A percentile compares a stretch with the other conserved stretches of the same genome.
Evolutionary conservation across 331 rosid genomes (phyloP).

Genomic region (Prunus yedoensis): DNA sequence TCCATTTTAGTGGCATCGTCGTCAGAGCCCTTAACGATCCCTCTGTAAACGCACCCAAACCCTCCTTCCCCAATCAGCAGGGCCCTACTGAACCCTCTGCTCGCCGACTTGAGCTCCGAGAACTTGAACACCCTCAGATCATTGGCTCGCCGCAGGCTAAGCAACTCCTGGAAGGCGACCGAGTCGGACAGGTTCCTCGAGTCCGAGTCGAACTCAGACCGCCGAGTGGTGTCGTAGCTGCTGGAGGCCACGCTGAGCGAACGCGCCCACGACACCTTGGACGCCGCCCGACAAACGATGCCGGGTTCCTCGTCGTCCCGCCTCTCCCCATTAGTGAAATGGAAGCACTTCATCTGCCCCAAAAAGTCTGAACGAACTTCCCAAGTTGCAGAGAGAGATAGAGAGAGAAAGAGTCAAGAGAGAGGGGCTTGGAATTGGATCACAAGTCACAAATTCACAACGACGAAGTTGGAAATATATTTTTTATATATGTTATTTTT

Average conservation of each 20-base stretch:
- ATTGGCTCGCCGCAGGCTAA: constrained; percentile 68
- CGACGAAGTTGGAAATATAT: not conserved
- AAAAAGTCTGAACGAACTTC: not conserved
- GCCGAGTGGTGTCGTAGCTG: constrained; percentile 51
- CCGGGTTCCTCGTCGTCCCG: constrained; percentile 43
- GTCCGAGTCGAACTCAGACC: constrained; percentile 76
- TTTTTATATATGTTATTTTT: not conserved
- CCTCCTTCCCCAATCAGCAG: constrained; percentile 92
- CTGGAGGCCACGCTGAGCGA: constrained; percentile 82
- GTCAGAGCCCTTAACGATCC: constrained; percentile 30
- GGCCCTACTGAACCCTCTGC: constrained; percentile 71
- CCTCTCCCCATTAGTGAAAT: constrained; percentile 58
- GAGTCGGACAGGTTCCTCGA: constrained; percentile 66
- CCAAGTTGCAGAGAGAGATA: constrained; percentile 13
- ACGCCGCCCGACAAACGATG: constrained; percentile 44
- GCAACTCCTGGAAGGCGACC: constrained; percentile 50
- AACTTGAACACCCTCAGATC: constrained; percentile 66
- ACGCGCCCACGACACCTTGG: constrained; percentile 89
- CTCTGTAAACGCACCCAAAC: constrained; percentile 80
- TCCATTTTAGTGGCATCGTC: constrained; percentile 35
- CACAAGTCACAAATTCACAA: not conserved
- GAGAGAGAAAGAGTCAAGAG: constrained; percentile 15
- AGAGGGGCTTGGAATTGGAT: constrained; percentile 8
- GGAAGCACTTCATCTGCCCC: constrained; percentile 78
- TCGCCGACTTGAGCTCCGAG: constrained; percentile 76